phyloP scores from a whole-genome alignment of 2,329 filamentous ascomycete species.

The Penicillium sp. region DNA sequence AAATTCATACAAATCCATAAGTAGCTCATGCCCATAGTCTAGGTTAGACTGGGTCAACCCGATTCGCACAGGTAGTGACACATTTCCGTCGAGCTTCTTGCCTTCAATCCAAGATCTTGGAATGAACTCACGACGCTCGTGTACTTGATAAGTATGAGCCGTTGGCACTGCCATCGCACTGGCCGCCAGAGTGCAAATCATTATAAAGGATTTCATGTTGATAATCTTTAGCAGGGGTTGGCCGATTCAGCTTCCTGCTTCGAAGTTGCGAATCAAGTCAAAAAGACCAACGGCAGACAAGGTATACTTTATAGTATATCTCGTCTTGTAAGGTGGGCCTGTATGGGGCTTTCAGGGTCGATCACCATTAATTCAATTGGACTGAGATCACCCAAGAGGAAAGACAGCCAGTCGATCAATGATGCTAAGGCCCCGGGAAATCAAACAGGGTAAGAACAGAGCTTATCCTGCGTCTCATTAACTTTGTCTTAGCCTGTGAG shows the following conservation, averaged over 20 bases:
- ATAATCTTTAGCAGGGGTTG: background rate
- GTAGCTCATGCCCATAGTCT: conserved; percentile 29
- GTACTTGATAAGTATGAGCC: conserved; percentile 27
- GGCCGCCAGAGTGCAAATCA: conserved; percentile 24
- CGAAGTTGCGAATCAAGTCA: background rate
- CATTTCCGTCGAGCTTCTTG: conserved; percentile 23
- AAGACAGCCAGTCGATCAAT: conserved; percentile 12
- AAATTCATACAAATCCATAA: conserved; percentile 34
- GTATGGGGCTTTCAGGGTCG: conserved; percentile 1
- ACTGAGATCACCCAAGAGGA: conserved; percentile 7
- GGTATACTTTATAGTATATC: background rate
- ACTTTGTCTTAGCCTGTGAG: background rate
- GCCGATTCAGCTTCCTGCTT: background rate
- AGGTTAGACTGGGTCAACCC: conserved; percentile 31
- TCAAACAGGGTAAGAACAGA: background rate
- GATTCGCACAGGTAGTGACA: conserved; percentile 29
- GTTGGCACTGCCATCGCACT: conserved; percentile 26
- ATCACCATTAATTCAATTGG: background rate
- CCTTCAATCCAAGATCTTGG: conserved; percentile 30
- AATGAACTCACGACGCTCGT: conserved; percentile 33
- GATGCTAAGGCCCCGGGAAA: conserved; percentile 16
- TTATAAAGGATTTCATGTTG: conserved; percentile 26
- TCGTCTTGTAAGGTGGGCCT: conserved; percentile 4
- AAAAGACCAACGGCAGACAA: background rate
- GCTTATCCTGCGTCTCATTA: background rate